Base-by-base conservation (phyloP, 2,329 filamentous ascomycete genomes). In the Zasmidium cellare region DNA sequence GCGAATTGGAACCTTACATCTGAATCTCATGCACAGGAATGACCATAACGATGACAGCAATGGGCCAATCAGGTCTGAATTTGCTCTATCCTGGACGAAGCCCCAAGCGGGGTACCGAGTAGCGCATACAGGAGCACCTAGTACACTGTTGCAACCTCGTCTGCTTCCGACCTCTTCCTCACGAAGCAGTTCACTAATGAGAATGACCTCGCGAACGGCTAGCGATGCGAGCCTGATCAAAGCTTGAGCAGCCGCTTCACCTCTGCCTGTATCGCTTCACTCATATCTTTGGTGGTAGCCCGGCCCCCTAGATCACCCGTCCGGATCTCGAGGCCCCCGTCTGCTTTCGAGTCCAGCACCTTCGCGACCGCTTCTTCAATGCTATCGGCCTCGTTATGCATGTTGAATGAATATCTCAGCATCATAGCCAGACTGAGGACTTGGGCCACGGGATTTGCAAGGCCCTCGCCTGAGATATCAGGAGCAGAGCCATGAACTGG, bases 291-390 rank as follows among this genome's bases (percentile, higher is more conserved):
- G 0, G 77, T 79, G 7, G 65, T 72, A 0, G 72, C 71, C 41
- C 65, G 73, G 2, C 83, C 83, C 3, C 82, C 83, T 1, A 86
- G 72, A 71, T 86, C 83, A 5, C 75, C 76, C 0, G 83, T 85
- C 41, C 79, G 68, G 14, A 84, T 69, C 0, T 82, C 82, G 7
- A 75, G 74, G 56, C 80, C 82, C 18, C 79, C 82, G 11, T 75
- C 75, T 62, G 83, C 81, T 2, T 85, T 81, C 3, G 75, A 76
- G 7, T 80, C 75, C 71, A 86, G 78, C 54, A 86, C 68, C 44
- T 74, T 73, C 0, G 78, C 77, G 0, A 83, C 82, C 1, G 82
- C 77, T 24, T 79, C 74, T 63, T 85, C 80, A 0, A 83, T 80
- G 0, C 85, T 49, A 20, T 70, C 65, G 3, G 69, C 69, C 45